Base-by-base conservation (phyloP, 768 basidiomycete species). In the Gloeopeniophorella convolvens region DNA sequence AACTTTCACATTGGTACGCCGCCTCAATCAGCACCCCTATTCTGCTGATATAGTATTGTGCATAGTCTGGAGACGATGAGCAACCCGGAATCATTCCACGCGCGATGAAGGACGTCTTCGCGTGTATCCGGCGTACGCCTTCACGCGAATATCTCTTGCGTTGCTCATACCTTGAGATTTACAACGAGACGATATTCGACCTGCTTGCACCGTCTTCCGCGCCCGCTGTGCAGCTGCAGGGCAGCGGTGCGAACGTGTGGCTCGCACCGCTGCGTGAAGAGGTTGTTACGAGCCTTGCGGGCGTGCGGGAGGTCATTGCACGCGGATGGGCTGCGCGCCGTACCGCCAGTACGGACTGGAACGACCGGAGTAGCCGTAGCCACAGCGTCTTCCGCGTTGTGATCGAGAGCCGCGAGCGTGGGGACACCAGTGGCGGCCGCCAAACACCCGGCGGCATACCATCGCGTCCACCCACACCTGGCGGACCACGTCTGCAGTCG, bases 311-410 rank as follows among this genome's bases (percentile, higher is more conserved):
- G 51, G 85, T 97, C 4, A 69, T 99, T 59, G 76, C 79, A 60
- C 72, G 90, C 20, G 95, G 95, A 4, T 91, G 96, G 64, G 80
- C 85, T 3, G 83, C 90, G 60, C 72, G 95, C 42, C 73, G 91
- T 53, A 96, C 93, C 3, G 94, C 93, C 1, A 89, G 83, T 59
- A 99, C 96, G n/a, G 95, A 99, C 62, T 99, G 95, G 95, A 99
- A 99, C 63, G 88, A 93, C 60, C 71, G 95, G 51, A 93, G 89
- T 70, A 92, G 89, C 63, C 75, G 95, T 28, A 93, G 90, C 70
- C 95, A 97, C 65, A 89, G 87, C 57, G 89, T 98, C 0, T 96
- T 98, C 66, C 73, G 93, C 26, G 77, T 97, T 24, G 94, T 98
- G 0, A 83, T 95, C 42, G 92, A 96, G 66, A 90, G 88, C 59